Percentiles rank a stretch among this genome's conserved stretches.
These are phyloP conservation scores for Citrullus colocynthis DNA, from an alignment of 306 rosid genomes.

Conservation along the genomic window DNA sequence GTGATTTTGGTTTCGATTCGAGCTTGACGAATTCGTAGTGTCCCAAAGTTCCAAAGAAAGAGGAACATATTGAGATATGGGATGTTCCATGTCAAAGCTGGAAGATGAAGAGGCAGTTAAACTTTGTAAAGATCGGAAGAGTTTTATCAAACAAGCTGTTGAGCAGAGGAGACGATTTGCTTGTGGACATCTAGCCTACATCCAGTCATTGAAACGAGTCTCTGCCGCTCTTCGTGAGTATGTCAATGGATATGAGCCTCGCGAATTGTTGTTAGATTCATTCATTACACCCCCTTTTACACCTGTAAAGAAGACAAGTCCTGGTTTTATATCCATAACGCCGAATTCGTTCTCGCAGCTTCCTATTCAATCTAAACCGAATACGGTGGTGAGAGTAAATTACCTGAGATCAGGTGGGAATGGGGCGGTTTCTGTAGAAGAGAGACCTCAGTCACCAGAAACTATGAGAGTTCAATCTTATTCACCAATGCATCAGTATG, in stretches of 20 bases:
- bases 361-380: slow-evolving; percentile 29
- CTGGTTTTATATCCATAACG: slow-evolving; percentile 48
- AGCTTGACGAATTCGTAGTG: slow-evolving; percentile 44
- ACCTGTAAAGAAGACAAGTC: slow-evolving; percentile 44
- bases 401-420: slow-evolving; percentile 63
- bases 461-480: slow-evolving; percentile 48
- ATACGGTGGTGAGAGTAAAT: slow-evolving; percentile 43
- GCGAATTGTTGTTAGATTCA: slow-evolving; percentile 43
- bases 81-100: slow-evolving; percentile 81
- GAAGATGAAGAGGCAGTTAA: slow-evolving; percentile 82
- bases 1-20: slow-evolving; percentile 42
- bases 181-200: slow-evolving; percentile 58
- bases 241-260: slow-evolving; percentile 51
- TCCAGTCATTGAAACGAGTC: slow-evolving; percentile 57
- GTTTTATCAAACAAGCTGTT: slow-evolving; percentile 75
- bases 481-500: slow-evolving; percentile 45
- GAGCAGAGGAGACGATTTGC: slow-evolving; percentile 64
- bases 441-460: slow-evolving; percentile 70
- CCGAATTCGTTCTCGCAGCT: slow-evolving; percentile 30
- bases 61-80: slow-evolving; percentile 55
- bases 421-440: slow-evolving; percentile 60
- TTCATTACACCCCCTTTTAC: slow-evolving; percentile 49
- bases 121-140: slow-evolving; percentile 80
- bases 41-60: slow-evolving; percentile 4
- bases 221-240: slow-evolving; percentile 73